Base-by-base conservation (phyloP, 495 filamentous ascomycete species). In the Echria macrotheca region DNA sequence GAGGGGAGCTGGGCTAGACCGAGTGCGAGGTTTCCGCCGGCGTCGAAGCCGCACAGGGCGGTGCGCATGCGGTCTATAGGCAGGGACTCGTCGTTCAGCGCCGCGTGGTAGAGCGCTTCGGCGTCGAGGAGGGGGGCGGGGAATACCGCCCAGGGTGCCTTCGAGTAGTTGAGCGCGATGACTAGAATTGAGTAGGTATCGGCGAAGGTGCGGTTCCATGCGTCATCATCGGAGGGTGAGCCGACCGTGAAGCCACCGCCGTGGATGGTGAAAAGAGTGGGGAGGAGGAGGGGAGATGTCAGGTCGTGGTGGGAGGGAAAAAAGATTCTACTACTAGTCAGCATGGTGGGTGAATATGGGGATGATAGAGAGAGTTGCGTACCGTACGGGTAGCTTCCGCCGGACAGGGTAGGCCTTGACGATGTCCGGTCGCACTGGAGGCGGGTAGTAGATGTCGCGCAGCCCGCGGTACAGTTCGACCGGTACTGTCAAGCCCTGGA, bases 201-300 rank as follows among this genome's bases (percentile, higher is more conserved):
- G 29, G 65, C 63, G 39, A 69, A 69, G 28, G 51, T 44, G 23
- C 55, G 55, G 48, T 69, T 71, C 66, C 66, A 69, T 7, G 26
- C 54, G 54, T 71, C 68, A 54, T 69, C 61, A 49, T 71, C 65
- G 17, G 48, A 22, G 5, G 56, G 1, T 0, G 42, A 24, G 10
- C 68, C 65, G 19, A 72, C 19, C 36, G 57, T 63, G 54, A 67
- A 69, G 14, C 61, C 66, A 35, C 68, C 68, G 47, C 66, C 64
- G 45, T 70, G 66, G 47, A 68, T 59, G n/a, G 52, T 65, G 44
- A 67, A 67, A 21, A 72, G 14, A 8, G 61, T 66, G 0, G 66
- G 61, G 9, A 70, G 60, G 5, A 56, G 29, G 14, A 60, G 44
- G 0, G 59, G 59, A 6, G 55, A 53, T 11, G 53, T 58, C 4